A percentile compares a stretch with the other conserved stretches of the same genome.
These are phyloP conservation scores for Herpetospermum pedunculosum DNA, from an alignment of 306 rosid genomes.

Conservation along the genomic window DNA sequence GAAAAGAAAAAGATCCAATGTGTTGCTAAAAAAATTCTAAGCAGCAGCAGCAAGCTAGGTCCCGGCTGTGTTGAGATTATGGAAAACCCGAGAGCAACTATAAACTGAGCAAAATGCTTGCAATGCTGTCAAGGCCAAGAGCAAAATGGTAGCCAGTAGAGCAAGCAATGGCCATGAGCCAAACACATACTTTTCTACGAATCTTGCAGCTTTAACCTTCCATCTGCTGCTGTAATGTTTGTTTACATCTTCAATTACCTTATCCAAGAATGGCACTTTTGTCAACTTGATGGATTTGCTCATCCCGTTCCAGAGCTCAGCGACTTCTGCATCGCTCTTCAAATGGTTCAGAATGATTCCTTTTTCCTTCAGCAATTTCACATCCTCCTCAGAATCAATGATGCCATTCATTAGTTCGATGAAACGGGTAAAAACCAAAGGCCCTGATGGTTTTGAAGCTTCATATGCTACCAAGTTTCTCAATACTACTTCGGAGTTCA, in stretches of 20 bases:
- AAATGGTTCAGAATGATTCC: constrained; percentile 50
- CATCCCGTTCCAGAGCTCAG: constrained; percentile 61
- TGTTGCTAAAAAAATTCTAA: neutral
- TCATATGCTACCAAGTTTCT: constrained; percentile 72
- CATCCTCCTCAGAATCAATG: constrained; percentile 58
- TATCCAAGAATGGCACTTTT: constrained; percentile 50
- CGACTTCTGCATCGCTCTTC: constrained; percentile 57
- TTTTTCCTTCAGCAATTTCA: constrained; percentile 32
- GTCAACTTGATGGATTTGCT: constrained; percentile 53
- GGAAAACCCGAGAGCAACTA: neutral
- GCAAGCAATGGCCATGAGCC: constrained; percentile 59
- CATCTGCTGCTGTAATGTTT: constrained; percentile 40
- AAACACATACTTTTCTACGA: constrained; percentile 35
- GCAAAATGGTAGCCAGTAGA: constrained; percentile 33
- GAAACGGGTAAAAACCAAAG: constrained; percentile 51
- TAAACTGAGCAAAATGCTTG: constrained; percentile 12
- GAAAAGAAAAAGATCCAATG: neutral
- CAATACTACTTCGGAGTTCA: constrained; percentile 39
- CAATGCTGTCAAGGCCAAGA: constrained; percentile 30
- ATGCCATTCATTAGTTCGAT: constrained; percentile 69
- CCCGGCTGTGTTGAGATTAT: neutral
- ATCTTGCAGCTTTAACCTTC: constrained; percentile 39
- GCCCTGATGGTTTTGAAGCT: constrained; percentile 49
- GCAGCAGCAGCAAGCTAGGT: neutral
- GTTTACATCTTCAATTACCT: constrained; percentile 66